These are phyloP conservation scores for Wickerhamiella vanderwaltii DNA, from an alignment of 805 yeast species.

Conservation along the genomic window DNA sequence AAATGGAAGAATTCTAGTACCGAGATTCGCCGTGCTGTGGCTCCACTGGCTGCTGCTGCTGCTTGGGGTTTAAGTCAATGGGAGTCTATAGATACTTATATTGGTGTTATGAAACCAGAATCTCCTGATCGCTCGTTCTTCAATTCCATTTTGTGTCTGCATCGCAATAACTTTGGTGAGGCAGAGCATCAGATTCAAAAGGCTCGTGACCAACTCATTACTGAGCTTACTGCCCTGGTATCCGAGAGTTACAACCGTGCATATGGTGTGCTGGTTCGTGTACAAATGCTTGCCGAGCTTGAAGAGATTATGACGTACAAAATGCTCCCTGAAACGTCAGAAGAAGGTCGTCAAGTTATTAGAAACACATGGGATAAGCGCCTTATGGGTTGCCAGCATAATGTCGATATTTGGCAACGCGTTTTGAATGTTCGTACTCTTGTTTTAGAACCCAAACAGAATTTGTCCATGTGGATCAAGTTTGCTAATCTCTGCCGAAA, in stretches of 20 bases:
- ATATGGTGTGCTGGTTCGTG: constrained; percentile 89
- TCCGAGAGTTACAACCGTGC: constrained; percentile 96
- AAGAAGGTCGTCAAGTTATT: constrained; percentile 54
- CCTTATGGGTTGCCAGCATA: constrained; percentile 83
- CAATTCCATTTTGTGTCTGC: constrained; percentile 77
- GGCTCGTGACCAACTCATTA: constrained; percentile 81
- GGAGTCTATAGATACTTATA: constrained; percentile 90
- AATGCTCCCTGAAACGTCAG: constrained; percentile 70
- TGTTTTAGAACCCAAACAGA: constrained; percentile 89
- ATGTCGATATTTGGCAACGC: constrained; percentile 98
- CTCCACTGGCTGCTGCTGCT: constrained; percentile 97
- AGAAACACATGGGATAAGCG: constrained; percentile 91
- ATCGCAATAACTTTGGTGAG: constrained; percentile 71
- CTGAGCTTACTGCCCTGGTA: constrained; percentile 87
- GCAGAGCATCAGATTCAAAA: constrained; percentile 66
- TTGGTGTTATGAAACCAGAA: constrained; percentile 76
- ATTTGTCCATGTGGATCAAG: constrained; percentile 96
- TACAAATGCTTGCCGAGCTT: constrained; percentile 92
- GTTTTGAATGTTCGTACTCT: constrained; percentile 85
- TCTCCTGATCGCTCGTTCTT: constrained; percentile 94
- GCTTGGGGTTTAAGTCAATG: constrained; percentile 97
- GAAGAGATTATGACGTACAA: constrained; percentile 91
- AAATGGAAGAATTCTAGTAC: constrained; percentile 70
- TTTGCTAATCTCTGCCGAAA: constrained; percentile 93
- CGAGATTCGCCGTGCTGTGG: constrained; percentile 70